Conservation (phyloP, 345 rosid genomes). For the Populus alba region DNA sequence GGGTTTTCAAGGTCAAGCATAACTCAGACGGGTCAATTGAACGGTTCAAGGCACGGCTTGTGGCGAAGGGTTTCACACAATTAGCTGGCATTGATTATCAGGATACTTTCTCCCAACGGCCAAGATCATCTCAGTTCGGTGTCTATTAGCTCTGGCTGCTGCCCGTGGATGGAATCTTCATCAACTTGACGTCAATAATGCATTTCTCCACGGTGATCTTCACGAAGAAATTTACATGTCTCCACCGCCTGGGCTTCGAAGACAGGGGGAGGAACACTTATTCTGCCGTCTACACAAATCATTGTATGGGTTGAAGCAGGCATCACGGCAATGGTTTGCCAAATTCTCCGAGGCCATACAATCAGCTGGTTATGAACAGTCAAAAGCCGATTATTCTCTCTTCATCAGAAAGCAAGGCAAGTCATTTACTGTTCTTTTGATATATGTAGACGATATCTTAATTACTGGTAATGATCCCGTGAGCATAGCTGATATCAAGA, state of each 20-base stretch:
- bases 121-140: background rate
- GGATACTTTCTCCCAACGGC: background rate
- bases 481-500: background rate
- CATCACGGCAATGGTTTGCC: background rate
- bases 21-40: background rate
- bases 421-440: background rate
- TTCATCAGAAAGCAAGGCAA: background rate
- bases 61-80: background rate
- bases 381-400: background rate
- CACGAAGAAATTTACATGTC: too few species aligned
- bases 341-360: background rate
- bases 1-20: background rate
- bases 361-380: background rate
- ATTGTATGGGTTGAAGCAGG: background rate
- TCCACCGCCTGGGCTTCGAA: background rate
- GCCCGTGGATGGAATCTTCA: background rate
- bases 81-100: background rate
- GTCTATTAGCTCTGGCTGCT: background rate
- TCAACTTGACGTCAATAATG: too few species aligned
- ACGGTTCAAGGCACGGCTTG: background rate
- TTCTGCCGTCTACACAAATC: background rate
- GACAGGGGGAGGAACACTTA: background rate
- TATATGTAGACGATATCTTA: background rate
- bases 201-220: too few species aligned
- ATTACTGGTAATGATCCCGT: constrained; percentile 1